phyloP scores from a whole-genome alignment of 176 grass and related monocot species.

The Bonia amplexicaulis region DNA sequence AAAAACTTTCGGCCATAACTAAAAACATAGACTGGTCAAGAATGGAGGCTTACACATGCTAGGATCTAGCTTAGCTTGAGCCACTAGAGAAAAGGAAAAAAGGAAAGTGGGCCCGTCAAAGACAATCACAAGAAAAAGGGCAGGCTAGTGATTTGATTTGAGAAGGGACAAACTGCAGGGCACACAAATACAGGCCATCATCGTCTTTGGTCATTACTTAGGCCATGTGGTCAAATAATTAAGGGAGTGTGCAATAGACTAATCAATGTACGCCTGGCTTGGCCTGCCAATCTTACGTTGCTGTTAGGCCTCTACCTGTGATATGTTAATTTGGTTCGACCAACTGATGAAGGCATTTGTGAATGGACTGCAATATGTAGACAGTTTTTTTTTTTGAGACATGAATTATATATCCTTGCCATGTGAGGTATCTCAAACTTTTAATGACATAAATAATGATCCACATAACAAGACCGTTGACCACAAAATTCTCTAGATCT shows the following conservation, averaged over 20 bases:
- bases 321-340: conserved; percentile 34
- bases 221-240: conserved; percentile 41
- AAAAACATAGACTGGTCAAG: too few species aligned
- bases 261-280: background rate
- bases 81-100: background rate
- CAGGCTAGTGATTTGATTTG: background rate
- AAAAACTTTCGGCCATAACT: too few species aligned
- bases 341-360: conserved; percentile 14
- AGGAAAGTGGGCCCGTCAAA: background rate
- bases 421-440: conserved; percentile 16
- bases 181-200: conserved; percentile 16
- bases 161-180: conserved; percentile 25
- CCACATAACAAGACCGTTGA: conserved; percentile 6
- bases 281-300: background rate
- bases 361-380: conserved; percentile 26
- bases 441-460: conserved; percentile 12
- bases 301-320: background rate
- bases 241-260: conserved; percentile 10
- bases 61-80: background rate
- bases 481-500: conserved; percentile 25
- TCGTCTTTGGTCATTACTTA: conserved; percentile 34
- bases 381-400: conserved; percentile 9
- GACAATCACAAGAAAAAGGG: background rate
- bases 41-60: too few species aligned
- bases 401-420: conserved; percentile 22